Base-by-base conservation (phyloP, 2,329 filamentous ascomycete genomes). In the Aureobasidium sp. region DNA sequence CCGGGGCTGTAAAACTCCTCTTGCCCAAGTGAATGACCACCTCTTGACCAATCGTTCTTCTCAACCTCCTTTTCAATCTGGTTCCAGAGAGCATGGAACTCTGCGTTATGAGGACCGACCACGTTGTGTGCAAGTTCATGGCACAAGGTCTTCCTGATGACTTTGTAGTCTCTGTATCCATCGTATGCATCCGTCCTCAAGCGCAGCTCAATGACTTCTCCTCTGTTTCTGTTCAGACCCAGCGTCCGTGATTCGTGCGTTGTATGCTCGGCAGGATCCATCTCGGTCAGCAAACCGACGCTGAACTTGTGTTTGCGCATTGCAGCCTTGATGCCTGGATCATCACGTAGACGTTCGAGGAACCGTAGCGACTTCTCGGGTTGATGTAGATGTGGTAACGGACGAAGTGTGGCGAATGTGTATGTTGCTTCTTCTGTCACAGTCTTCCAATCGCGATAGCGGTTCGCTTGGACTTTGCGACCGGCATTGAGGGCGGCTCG, bases 111-210 rank as follows among this genome's bases (percentile, higher is more conserved):
- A 0, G 88, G 85, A 0, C 88, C 81, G 76, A 88, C 87, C 10
- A 96, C 90, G 69, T 96, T 97, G 75, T 99, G 94, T 67, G 92
- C 88, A 20, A 99, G 80, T 78, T 99, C 94, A 76, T 99, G 94
- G 71, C 93, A 97, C 13, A 99, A 79, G 50, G 94, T 97, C 68
- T 89, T 90, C 57, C 94, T 84, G 53, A 99, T 95, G 0, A 88
- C 92, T 68, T 88, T 87, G 77, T 97, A 99, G 72, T 97, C 91
- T 41, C 94, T 80, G 70, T 96, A 97, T 0, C 94, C 94, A 73
- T 96, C 91, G 72, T 94, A 91, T 2, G 89, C 90, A 76, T 99
- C 94, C 1, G 94, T 97, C n/a, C 94, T 81, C 39, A 99, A 77
- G 0, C 94, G 81, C 64, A 99, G 76, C 79, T 97, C 92, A 62